phyloP scores from a whole-genome alignment of 192 early-diverging fungal genomes.

The Mortierella alpina region DNA sequence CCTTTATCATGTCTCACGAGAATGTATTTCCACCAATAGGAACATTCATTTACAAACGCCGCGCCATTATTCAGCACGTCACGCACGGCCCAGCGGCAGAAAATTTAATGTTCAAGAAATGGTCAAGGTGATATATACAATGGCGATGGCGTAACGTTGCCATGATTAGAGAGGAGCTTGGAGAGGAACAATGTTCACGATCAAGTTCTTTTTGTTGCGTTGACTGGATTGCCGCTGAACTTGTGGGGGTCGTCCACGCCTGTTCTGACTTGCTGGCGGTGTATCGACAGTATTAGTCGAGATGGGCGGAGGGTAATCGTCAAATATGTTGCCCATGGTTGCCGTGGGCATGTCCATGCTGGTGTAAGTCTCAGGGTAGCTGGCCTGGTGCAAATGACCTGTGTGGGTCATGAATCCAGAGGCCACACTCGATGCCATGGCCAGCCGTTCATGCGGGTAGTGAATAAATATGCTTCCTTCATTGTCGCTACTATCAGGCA shows the following conservation, averaged over 20 bases:
- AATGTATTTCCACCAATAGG: too few relatives aligned
- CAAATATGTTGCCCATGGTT: neutral
- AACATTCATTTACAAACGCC: too few relatives aligned
- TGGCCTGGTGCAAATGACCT: neutral
- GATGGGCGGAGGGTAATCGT: conserved; percentile 3
- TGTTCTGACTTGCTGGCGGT: too few relatives aligned
- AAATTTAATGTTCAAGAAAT: too few relatives aligned
- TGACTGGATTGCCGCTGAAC: conserved; percentile 40
- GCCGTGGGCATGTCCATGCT: neutral
- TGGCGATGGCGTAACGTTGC: too few relatives aligned
- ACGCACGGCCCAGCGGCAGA: too few relatives aligned
- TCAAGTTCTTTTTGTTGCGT: conserved; percentile 46
- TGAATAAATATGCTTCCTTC: neutral
- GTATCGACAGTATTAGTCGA: neutral
- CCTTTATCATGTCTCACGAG: too few relatives aligned
- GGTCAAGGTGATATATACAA: too few relatives aligned
- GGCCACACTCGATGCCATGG: conserved; percentile 3
- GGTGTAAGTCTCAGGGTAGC: neutral
- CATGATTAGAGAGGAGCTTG: too few relatives aligned
- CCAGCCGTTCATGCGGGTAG: conserved; percentile 1
- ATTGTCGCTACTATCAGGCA: neutral
- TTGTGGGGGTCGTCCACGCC: too few relatives aligned
- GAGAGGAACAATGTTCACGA: conserved; percentile 20
- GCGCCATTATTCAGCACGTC: too few relatives aligned
- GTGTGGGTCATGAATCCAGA: conserved; percentile 7